These are phyloP conservation scores for Fusarium ramigenum DNA, from an alignment of 2,329 filamentous ascomycete genomes.

Conservation along the genomic window DNA sequence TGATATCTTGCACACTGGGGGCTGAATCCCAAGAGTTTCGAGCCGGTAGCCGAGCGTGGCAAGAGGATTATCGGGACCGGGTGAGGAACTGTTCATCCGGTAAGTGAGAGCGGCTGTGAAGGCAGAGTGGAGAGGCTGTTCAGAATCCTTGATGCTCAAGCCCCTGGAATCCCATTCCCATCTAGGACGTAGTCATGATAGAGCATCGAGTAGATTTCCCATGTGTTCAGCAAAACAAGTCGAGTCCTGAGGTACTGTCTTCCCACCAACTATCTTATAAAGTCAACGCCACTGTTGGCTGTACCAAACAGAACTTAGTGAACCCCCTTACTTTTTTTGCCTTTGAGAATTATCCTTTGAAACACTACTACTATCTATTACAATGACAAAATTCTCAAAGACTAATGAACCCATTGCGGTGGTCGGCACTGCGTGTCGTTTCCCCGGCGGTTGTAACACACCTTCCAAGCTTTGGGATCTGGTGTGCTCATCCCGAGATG, in stretches of 20 bases:
- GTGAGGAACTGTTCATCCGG: neutral
- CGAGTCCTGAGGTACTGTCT: neutral
- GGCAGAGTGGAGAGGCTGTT: neutral
- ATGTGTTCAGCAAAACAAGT: neutral
- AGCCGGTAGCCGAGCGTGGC: neutral
- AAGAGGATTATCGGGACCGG: neutral
- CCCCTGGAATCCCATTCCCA: neutral
- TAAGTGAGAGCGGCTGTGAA: neutral
- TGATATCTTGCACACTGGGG: neutral
- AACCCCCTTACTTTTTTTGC: neutral
- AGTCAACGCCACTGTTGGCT: neutral
- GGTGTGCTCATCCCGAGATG: neutral
- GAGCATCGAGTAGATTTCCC: neutral
- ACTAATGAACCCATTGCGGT: slow-evolving; percentile 6
- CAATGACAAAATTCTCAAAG: neutral
- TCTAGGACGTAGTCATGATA: neutral
- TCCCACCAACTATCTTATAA: neutral
- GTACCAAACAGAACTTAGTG: neutral
- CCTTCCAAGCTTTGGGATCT: slow-evolving; percentile 17
- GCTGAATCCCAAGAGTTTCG: neutral
- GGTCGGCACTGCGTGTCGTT: slow-evolving; percentile 3
- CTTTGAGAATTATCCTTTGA: neutral
- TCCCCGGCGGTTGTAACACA: neutral
- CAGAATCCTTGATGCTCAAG: neutral
- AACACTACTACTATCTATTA: neutral